Evolutionary conservation across 306 rosid genomes (phyloP), one percentile per base, ranked within the genome.

Genomic region (Ormosia semicastrata): DNA sequence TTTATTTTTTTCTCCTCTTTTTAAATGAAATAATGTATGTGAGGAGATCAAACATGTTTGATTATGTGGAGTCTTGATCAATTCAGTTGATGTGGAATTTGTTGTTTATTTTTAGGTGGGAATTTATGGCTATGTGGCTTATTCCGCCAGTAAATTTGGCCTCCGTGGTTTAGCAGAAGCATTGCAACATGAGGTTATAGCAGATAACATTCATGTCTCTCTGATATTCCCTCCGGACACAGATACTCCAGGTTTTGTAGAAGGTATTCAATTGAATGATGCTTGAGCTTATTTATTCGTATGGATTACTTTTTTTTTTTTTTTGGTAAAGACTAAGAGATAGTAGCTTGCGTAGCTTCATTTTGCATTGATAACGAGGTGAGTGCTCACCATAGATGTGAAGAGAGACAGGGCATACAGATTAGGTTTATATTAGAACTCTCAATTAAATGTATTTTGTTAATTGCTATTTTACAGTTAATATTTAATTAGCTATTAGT

Each of bases 191-290:
- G 98, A 93, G 81, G 86, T 95, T 65, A 89, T 95, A 33, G 90
- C 75, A 2, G 91, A 93, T 60, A 82, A 90, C 66, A 95, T 95
- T 84, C 94, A 91, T 36, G 80, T 95, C 60, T 95, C 97, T 65
- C 87, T 95, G n/a, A 86, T 95, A 53, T 93, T 90, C 69, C 98
- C 98, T 76, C 98, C 98, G 0, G 98, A 93, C 68, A 95, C 98
- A 0, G 95, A 95, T 73, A 95, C 98, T 70, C 98, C 98, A 7
- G 98, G 98, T 18, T 58, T 93, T 2, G 75, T 13, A 5, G 91
- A 91, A 91, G 98, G 98, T 95, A 85, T 39, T 76, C 3, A 46
- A 4, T 49, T 73, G 37, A 59, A 24, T 57, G 15, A 24, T 57
- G 15, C 29, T 75, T 44, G 29, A 50, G 66, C 53, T 79, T 68